These are phyloP conservation scores for Lactuca saligna DNA, from an alignment of 129 eudicot species.

Conservation along the genomic window DNA sequence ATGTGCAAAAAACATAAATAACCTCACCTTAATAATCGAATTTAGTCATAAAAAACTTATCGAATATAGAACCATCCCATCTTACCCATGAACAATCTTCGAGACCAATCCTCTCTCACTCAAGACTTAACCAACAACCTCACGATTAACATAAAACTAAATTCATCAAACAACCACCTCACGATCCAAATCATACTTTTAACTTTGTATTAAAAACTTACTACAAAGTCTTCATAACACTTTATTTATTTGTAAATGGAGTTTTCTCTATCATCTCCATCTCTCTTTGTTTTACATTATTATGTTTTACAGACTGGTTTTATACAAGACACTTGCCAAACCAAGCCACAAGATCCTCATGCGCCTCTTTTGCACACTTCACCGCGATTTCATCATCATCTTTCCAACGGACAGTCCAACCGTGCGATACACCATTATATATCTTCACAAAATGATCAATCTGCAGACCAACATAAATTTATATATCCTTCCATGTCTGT, in stretches of 20 bases:
- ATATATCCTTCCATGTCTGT: too few relatives aligned
- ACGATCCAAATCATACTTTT: conserved; percentile 6
- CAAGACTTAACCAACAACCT: background rate
- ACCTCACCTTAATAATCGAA: too few relatives aligned
- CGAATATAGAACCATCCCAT: too few relatives aligned
- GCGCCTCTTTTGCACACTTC: conserved; percentile 65
- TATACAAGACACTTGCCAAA: conserved; percentile 44
- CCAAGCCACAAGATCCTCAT: conserved; percentile 61
- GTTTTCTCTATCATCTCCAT: background rate
- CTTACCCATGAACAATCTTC: too few relatives aligned
- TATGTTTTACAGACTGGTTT: conserved; percentile 6
- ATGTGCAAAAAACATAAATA: too few relatives aligned
- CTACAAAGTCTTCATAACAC: background rate
- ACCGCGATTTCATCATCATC: conserved; percentile 51
- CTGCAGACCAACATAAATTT: conserved; percentile 31
- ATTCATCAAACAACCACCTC: background rate
- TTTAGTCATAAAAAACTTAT: too few relatives aligned
- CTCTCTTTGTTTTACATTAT: conserved; percentile 1
- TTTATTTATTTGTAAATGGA: conserved; percentile 12
- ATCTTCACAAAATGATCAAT: conserved; percentile 68
- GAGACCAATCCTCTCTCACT: background rate
- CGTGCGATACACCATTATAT: conserved; percentile 70
- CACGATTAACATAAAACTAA: background rate
- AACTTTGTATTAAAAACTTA: conserved; percentile 2
- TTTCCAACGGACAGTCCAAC: conserved; percentile 68